A percentile compares a stretch with the other conserved stretches of the same genome.
phyloP scores from a whole-genome alignment of 208 protist genomes.

The Leishmania tropica region DNA sequence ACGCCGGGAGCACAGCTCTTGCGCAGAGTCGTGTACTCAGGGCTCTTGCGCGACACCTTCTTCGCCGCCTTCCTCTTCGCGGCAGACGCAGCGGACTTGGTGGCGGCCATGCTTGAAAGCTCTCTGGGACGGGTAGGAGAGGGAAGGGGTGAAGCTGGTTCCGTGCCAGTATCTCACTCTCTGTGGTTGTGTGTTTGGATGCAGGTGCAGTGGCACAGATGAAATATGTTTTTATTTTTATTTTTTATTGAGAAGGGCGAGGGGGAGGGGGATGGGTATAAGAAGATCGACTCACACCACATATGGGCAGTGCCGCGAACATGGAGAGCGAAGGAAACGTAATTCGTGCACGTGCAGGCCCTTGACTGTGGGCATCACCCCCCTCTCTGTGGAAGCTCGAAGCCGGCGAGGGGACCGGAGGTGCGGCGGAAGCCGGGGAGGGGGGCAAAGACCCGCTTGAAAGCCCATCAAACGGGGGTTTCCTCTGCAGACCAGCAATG shows the following conservation, averaged over 20 bases:
- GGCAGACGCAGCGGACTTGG: conserved; percentile 28
- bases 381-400: not conserved
- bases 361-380: not conserved
- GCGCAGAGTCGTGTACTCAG: conserved; percentile 64
- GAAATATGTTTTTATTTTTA: not conserved
- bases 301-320: no score
- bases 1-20: conserved; percentile 62
- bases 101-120: conserved; percentile 3
- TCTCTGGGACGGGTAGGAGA: not conserved
- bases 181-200: not conserved
- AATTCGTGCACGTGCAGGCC: no score
- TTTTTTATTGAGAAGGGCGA: not conserved
- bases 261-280: no score
- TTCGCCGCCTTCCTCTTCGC: conserved; percentile 39
- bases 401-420: not conserved
- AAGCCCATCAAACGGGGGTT: not conserved
- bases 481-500: not conserved
- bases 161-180: not conserved
- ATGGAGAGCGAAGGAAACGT: no score
- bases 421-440: no score
- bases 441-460: not conserved
- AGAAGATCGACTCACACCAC: no score
- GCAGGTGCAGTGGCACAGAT: not conserved
- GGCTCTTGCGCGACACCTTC: conserved; percentile 68
- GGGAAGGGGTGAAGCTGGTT: not conserved